Evolutionary conservation across 129 eudicot genomes (phyloP).

Genomic region (Centrapalus pauciflorus): DNA sequence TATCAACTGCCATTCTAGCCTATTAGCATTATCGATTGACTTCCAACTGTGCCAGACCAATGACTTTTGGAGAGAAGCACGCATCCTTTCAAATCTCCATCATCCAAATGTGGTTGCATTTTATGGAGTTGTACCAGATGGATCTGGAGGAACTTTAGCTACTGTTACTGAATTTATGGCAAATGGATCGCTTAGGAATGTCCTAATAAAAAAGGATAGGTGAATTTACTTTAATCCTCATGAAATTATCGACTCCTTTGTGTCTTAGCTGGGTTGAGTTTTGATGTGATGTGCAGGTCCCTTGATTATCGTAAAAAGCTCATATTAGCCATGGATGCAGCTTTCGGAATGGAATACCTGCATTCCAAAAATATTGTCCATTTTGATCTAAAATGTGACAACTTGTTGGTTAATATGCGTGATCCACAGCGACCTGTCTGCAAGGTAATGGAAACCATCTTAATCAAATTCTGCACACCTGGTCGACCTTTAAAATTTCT

Average conservation of each 20-base stretch:
- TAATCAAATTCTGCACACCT: not conserved
- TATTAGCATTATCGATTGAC: not conserved
- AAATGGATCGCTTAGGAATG: conserved; percentile 70
- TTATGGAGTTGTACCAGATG: conserved; percentile 75
- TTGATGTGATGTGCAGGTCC: conserved; percentile 31
- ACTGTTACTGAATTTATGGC: conserved; percentile 72
- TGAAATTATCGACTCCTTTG: not conserved
- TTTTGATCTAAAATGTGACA: conserved; percentile 78
- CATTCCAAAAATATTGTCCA: conserved; percentile 73
- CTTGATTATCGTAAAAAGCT: conserved; percentile 58
- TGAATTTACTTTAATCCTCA: conserved; percentile 15
- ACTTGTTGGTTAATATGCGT: conserved; percentile 56
- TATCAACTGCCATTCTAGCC: not conserved
- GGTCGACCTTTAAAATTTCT: no score
- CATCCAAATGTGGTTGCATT: conserved; percentile 77
- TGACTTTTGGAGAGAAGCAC: conserved; percentile 77
- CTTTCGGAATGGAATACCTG: conserved; percentile 80
- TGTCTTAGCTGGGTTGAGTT: not conserved
- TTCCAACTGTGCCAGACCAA: conserved; percentile 33
- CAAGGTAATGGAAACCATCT: conserved; percentile 41
- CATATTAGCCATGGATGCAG: conserved; percentile 72
- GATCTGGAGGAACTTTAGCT: conserved; percentile 64
- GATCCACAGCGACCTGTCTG: conserved; percentile 75
- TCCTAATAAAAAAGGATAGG: conserved; percentile 59
- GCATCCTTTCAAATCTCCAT: conserved; percentile 63